phyloP scores from a whole-genome alignment of 2,329 filamentous ascomycete species.

The Pyrenophora tritici-repentis region DNA sequence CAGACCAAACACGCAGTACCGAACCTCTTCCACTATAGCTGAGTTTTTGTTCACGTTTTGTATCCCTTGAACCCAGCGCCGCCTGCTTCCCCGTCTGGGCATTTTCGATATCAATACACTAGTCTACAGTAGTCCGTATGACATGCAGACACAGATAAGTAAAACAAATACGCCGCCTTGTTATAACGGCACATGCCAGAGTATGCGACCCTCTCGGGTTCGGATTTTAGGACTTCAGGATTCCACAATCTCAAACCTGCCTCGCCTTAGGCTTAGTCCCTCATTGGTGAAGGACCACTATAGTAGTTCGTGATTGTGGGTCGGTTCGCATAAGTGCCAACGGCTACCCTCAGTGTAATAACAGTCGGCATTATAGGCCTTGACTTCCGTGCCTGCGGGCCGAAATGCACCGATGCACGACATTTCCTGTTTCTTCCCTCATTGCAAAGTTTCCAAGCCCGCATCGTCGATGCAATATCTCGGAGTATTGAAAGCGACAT shows the following conservation, averaged over 20 bases:
- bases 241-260: no score
- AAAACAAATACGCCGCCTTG: no score
- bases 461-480: background rate
- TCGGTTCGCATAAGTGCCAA: conserved; percentile 1
- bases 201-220: no score
- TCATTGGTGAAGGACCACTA: background rate
- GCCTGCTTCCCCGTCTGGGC: no score
- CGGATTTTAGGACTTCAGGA: no score
- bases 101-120: no score
- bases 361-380: conserved; percentile 9
- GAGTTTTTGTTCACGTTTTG: no score
- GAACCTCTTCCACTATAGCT: no score
- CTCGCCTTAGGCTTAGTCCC: background rate
- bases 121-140: no score
- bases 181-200: no score
- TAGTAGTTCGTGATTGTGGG: background rate
- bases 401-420: conserved; percentile 2
- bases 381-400: background rate
- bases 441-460: background rate
- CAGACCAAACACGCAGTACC: background rate
- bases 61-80: no score
- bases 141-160: no score
- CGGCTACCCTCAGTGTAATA: conserved; percentile 9
- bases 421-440: conserved; percentile 4
- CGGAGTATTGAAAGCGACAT: background rate